These are phyloP conservation scores for Lepraria neglecta DNA, from an alignment of 495 filamentous ascomycete genomes.

Conservation along the genomic window DNA sequence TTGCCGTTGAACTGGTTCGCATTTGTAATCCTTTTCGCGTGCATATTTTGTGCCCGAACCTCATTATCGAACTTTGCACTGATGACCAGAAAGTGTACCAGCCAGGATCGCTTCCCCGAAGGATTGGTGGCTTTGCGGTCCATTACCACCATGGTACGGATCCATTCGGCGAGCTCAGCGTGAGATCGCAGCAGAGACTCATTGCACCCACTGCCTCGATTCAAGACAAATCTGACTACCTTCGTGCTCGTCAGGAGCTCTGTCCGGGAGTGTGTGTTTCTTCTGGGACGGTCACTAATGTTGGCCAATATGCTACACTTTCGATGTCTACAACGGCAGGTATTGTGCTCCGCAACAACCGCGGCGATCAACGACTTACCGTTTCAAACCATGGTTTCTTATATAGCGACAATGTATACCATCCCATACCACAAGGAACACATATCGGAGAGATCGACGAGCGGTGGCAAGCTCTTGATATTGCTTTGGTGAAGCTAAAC, in stretches of 20 bases:
- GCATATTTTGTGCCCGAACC: slow-evolving; percentile 1
- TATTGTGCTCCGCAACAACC: background rate
- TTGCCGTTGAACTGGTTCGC: background rate
- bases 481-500: slow-evolving; percentile 14
- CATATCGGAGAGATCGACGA: slow-evolving; percentile 16
- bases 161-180: background rate
- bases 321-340: slow-evolving; percentile 1
- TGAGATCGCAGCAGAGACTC: background rate
- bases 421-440: slow-evolving; percentile 12
- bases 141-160: slow-evolving; percentile 8
- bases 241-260: background rate
- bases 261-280: slow-evolving; percentile 9
- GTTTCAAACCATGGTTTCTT: slow-evolving; percentile 18
- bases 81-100: background rate
- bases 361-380: slow-evolving; percentile 7
- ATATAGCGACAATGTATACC: slow-evolving; percentile 7
- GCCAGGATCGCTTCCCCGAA: slow-evolving; percentile 5
- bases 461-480: slow-evolving; percentile 11
- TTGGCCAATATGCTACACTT: background rate
- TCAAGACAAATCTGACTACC: slow-evolving; percentile 11
- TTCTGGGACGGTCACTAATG: background rate
- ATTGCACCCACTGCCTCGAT: no score
- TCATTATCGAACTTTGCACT: slow-evolving; percentile 8
- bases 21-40: background rate
- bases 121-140: background rate